Percentiles rank a stretch among this genome's conserved stretches.
Conservation (phyloP, 345 rosid species). For the Hibiscus mutabilis region DNA sequence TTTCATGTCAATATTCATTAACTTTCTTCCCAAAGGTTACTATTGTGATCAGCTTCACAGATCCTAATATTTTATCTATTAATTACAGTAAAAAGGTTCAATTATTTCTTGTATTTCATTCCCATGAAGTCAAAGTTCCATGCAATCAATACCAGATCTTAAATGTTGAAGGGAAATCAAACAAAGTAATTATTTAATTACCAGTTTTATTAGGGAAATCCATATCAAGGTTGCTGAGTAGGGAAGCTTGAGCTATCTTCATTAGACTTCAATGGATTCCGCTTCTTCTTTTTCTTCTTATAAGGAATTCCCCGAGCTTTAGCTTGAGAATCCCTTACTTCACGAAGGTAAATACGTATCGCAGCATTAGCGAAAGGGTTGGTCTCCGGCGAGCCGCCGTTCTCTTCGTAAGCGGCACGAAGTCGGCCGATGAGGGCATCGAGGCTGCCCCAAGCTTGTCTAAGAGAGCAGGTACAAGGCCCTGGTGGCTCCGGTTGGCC, state of each 20-base stretch:
- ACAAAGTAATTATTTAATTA: conserved; percentile 9
- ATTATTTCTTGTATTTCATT: conserved; percentile 8
- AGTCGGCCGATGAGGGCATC: conserved; percentile 87
- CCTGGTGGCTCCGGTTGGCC: conserved; percentile 83
- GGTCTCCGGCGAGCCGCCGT: conserved; percentile 72
- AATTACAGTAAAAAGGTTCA: background rate
- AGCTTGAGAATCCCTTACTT: conserved; percentile 79
- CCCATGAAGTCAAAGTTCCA: conserved; percentile 1
- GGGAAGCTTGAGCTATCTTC: conserved; percentile 32
- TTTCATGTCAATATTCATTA: too few species aligned
- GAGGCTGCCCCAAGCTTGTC: conserved; percentile 91
- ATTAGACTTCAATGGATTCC: conserved; percentile 26
- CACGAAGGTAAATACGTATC: conserved; percentile 60
- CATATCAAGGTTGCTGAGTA: conserved; percentile 28
- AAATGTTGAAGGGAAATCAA: background rate
- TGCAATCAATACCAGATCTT: conserved; percentile 2
- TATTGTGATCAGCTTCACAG: background rate
- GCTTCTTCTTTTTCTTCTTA: conserved; percentile 81
- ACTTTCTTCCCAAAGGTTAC: too few species aligned
- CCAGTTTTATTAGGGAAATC: conserved; percentile 19
- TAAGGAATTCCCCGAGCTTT: conserved; percentile 85
- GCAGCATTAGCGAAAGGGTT: conserved; percentile 77
- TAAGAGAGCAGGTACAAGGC: conserved; percentile 71
- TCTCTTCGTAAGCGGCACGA: conserved; percentile 79
- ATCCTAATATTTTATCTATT: background rate